Evolutionary conservation across 306 rosid genomes (phyloP), one percentile per base, ranked within the genome.

Genomic region (Arachis stenosperma): DNA sequence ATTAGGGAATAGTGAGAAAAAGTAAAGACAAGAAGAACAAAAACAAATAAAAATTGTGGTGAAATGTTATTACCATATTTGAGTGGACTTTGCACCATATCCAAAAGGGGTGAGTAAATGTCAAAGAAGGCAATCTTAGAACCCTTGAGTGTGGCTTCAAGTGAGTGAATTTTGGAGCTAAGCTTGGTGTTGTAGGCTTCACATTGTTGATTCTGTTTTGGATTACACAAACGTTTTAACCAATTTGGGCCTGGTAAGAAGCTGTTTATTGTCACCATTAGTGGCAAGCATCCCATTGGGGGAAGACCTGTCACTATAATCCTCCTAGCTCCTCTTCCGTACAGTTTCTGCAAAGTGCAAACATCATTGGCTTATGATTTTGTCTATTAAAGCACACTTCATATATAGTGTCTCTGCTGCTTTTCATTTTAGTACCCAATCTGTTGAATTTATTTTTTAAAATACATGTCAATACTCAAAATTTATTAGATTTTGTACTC

Each of bases 211-310:
- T 75, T 81, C 17, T 74, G 85, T 0, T 42, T 52, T 12, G 12
- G 72, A 6, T 64, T 65, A 65, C 88, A 84, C 6, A 30, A 11
- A 0, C 83, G 85, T 13, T 33, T 55, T 44, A 50, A 29, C 67
- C 46, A 44, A 51, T 70, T 5, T 4, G 7, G 17, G 54, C 70
- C 30, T 2, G 78, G 81, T 9, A 69, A 1, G 29, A 77, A 7
- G 76, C 81, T 57, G 48, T 65, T 55, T 40, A 66, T 0, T 4
- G 83, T 77, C 11, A 60, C 78, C 63, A 44, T 78, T 39, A 78
- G 9, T 9, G 85, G 83, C 13, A 80, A 17, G 48, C 83, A 84
- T 2, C 85, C 88, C 4, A 84, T 54, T 0, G 88, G 84, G 3
- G 83, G 85, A 29, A 80, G 82, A 14, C 88, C 79, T 0, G 74